Conservation (phyloP, 352 stramenopile genomes). For the Pythium biforme region DNA sequence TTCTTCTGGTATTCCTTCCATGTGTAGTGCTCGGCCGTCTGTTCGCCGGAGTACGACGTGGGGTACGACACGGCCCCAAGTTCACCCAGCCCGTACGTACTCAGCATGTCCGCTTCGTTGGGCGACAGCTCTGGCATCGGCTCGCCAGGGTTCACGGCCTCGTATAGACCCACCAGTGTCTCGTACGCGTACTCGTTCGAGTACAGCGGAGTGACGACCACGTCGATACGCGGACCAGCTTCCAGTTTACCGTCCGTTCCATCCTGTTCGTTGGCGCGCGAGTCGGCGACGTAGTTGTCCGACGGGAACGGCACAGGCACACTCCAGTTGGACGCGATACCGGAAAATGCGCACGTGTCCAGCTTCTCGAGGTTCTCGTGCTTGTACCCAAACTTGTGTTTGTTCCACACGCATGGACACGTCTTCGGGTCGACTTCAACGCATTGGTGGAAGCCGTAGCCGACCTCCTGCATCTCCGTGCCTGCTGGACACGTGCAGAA, state of each 20-base stretch:
- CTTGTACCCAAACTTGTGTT: conserved; percentile 21
- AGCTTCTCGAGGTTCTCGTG: conserved; percentile 31
- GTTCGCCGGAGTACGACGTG: neutral
- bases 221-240: conserved; percentile 18
- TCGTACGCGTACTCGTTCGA: conserved; percentile 5
- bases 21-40: conserved; percentile 14
- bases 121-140: neutral
- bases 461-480: conserved; percentile 24
- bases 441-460: conserved; percentile 28
- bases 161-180: conserved; percentile 1
- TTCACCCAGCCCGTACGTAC: neutral
- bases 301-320: conserved; percentile 51
- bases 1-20: conserved; percentile 59
- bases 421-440: conserved; percentile 27
- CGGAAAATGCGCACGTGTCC: conserved; percentile 33
- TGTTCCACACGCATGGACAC: conserved; percentile 53
- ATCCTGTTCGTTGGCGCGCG: conserved; percentile 32
- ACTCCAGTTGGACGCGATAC: conserved; percentile 36
- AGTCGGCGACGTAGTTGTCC: conserved; percentile 55
- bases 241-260: neutral
- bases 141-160: neutral
- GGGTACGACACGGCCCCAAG: neutral
- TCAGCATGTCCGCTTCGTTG: conserved; percentile 3
- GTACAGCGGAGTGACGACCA: conserved; percentile 6
- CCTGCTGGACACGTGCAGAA: conserved; percentile 56